Evolutionary conservation across 1,139 yeast genomes (phyloP).

Genomic region (Blastobotrys buckinghamii): DNA sequence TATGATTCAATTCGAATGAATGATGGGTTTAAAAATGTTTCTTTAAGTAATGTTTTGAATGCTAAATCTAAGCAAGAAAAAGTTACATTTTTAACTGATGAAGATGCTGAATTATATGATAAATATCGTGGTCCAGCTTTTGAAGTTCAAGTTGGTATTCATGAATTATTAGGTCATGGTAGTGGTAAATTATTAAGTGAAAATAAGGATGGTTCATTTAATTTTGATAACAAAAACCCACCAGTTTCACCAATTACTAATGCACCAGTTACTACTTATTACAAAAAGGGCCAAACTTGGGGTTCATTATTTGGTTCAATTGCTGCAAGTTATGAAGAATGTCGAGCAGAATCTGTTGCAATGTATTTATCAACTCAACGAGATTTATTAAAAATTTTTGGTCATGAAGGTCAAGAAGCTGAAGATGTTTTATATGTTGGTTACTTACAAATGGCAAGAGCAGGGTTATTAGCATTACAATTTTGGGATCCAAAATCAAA

Average conservation of each 20-base stretch:
- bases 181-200: slow-evolving; percentile 76
- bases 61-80: slow-evolving; percentile 69
- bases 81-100: slow-evolving; percentile 55
- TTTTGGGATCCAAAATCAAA: slow-evolving; percentile 76
- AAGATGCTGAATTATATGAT: slow-evolving; percentile 52
- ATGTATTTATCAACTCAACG: slow-evolving; percentile 68
- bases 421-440: slow-evolving; percentile 61
- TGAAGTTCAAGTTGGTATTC: slow-evolving; percentile 90
- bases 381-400: slow-evolving; percentile 66
- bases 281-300: slow-evolving; percentile 83
- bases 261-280: slow-evolving; percentile 58
- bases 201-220: slow-evolving; percentile 55
- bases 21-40: slow-evolving; percentile 82
- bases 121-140: slow-evolving; percentile 77
- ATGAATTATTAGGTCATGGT: slow-evolving; percentile 89
- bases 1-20: slow-evolving; percentile 82
- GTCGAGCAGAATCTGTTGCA: slow-evolving; percentile 89
- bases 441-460: slow-evolving; percentile 77
- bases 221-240: slow-evolving; percentile 59
- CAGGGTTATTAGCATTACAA: slow-evolving; percentile 76
- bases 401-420: slow-evolving; percentile 54
- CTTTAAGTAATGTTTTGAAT: slow-evolving; percentile 76
- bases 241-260: slow-evolving; percentile 50
- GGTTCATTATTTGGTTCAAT: slow-evolving; percentile 74
- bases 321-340: slow-evolving; percentile 87